Conservation (phyloP, 805 yeast species). For the Candida sanyiensis region DNA sequence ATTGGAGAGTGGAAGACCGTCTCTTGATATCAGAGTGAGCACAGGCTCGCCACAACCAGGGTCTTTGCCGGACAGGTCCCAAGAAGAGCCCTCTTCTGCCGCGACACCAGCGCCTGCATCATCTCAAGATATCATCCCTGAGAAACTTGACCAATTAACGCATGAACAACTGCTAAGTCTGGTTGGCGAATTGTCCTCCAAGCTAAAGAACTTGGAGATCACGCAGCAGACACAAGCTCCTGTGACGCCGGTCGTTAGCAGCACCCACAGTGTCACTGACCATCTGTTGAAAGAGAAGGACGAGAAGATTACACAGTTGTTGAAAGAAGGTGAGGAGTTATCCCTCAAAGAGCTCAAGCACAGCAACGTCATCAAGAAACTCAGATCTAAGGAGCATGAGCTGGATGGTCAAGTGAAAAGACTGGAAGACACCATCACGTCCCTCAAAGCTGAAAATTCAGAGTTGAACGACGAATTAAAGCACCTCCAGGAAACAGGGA, state of each 20-base stretch:
- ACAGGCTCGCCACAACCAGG: not conserved
- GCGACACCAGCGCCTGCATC: not conserved
- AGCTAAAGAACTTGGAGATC: conserved; percentile 11
- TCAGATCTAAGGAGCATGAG: conserved; percentile 43
- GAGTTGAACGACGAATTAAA: conserved; percentile 5
- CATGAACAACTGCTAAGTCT: conserved; percentile 16
- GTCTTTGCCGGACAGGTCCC: not conserved
- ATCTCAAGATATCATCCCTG: conserved; percentile 8
- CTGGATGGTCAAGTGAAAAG: conserved; percentile 30
- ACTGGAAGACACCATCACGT: conserved; percentile 11
- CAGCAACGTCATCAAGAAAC: conserved; percentile 57
- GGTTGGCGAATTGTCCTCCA: conserved; percentile 14
- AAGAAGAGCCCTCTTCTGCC: not conserved
- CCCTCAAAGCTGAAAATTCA: conserved; percentile 21
- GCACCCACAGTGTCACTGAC: conserved; percentile 17
- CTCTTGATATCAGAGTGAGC: conserved; percentile 1
- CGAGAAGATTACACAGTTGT: conserved; percentile 53
- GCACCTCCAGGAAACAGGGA: conserved; percentile 23
- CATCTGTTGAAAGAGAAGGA: conserved; percentile 40
- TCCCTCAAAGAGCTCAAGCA: conserved; percentile 66
- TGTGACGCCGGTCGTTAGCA: not conserved
- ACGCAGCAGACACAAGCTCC: not conserved
- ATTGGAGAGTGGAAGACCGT: conserved; percentile 5
- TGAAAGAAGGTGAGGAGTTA: conserved; percentile 71
- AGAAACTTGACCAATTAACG: conserved; percentile 10